Conservation (phyloP, 129 eudicot species). For the Ambrosia trifida region DNA sequence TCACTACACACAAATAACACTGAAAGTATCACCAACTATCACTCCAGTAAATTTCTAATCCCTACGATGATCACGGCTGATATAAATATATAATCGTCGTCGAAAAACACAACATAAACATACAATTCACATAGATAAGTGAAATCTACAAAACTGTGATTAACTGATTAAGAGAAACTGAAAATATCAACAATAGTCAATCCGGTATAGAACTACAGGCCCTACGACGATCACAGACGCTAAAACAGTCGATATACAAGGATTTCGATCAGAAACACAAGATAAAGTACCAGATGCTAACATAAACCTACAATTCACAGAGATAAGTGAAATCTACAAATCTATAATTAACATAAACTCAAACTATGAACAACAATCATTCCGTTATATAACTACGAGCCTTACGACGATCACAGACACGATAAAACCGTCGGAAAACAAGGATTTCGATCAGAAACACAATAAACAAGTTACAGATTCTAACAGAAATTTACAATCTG, state of each 20-base stretch:
- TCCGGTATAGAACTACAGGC: neutral
- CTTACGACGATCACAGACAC: neutral
- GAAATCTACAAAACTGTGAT: neutral
- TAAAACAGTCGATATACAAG: neutral
- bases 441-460: neutral
- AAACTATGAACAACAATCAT: neutral
- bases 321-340: neutral
- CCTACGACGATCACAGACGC: neutral
- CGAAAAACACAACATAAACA: neutral
- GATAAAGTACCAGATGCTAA: neutral
- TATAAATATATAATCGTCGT: neutral
- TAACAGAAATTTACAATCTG: neutral
- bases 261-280: neutral
- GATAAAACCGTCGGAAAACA: neutral
- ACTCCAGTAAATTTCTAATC: neutral
- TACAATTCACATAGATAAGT: neutral
- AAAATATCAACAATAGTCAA: neutral
- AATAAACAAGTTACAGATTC: neutral
- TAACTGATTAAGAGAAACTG: neutral
- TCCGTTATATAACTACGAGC: neutral
- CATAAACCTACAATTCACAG: neutral
- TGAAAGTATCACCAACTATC: neutral
- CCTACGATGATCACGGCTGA: neutral
- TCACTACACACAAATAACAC: neutral
- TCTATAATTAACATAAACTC: neutral